Percentiles rank a stretch among this genome's conserved stretches.
Evolutionary conservation across 805 yeast species (phyloP).

Genomic region (Kluyveromyces nonfermentans): DNA sequence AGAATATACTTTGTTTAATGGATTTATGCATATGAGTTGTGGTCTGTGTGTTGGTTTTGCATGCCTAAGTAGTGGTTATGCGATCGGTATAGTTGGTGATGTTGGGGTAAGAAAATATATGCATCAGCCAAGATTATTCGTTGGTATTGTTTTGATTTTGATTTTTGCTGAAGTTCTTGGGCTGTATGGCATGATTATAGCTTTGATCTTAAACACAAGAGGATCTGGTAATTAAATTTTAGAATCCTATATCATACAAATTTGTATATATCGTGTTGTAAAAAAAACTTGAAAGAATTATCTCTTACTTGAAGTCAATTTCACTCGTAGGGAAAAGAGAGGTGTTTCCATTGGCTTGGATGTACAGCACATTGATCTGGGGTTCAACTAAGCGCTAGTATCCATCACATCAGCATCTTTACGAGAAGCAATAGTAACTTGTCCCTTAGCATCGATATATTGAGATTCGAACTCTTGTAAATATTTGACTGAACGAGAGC

Average conservation of each 20-base stretch:
- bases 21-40: constrained; percentile 96
- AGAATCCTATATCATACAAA: not conserved
- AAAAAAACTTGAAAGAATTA: not conserved
- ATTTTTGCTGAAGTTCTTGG: constrained; percentile 91
- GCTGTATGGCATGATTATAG: constrained; percentile 89
- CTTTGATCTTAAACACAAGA: constrained; percentile 83
- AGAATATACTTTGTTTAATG: constrained; percentile 80
- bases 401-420: constrained; percentile 25
- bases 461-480: constrained; percentile 59
- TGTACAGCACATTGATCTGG: too few species aligned
- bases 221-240: constrained; percentile 42
- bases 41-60: constrained; percentile 96
- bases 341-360: too few species aligned
- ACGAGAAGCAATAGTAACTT: constrained; percentile 44
- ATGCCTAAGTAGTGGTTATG: constrained; percentile 92
- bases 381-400: constrained; percentile 22
- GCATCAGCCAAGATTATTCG: constrained; percentile 83
- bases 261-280: not conserved
- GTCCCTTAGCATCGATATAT: constrained; percentile 73
- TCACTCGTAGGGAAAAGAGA: too few species aligned
- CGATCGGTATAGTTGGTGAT: constrained; percentile 91
- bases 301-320: not conserved
- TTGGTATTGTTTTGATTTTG: constrained; percentile 79
- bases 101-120: constrained; percentile 83
- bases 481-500: constrained; percentile 80